Evolutionary conservation across 2,329 filamentous ascomycete species (phyloP), one percentile per base, ranked within the genome.

Genomic region (Volutella citrinella): DNA sequence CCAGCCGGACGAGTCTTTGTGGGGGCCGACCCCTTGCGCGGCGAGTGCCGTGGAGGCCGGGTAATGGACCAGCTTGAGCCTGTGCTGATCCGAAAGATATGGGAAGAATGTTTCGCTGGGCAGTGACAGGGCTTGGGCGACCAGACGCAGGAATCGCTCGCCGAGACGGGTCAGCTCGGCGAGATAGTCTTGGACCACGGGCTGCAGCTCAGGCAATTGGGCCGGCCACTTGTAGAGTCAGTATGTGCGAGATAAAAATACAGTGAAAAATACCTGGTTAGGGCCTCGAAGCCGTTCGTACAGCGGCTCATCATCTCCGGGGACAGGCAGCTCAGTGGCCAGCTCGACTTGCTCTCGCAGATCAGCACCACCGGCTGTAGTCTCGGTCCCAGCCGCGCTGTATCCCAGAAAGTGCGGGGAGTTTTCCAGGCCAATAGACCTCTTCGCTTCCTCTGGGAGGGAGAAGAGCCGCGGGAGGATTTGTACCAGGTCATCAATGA

Each of bases 1-100:
- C 75, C 76, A 81, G 5, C 77, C 77, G 0, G 75, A 79, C 0
- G 72, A 80, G 51, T 79, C 75, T 47, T 80, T 80, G 57, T 81
- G 77, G 1, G 78, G 70, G 0, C 77, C 78, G 2, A 81, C 76
- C 2, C 77, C 77, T 55, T 80, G 76, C 4, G 47, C 29, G 1
- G 27, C 20, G 11, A 34, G 30, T 4, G 40, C 34, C 10, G 20
- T 6, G 2, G 38, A 39, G 0, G 58, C 46, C 1, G 74, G 73
- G 34, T 80, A 80, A 33, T 67, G 69, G 4, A 79, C 63, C 3
- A 80, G 59, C 46, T 80, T 79, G 23, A 82, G 64, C 5, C 78
- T 71, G 49, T 82, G 76, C 40, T 80, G 76, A 23, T 70, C 64
- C 1, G 68, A 72, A 16, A 75, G 56, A 40, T 76, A 80, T 3